phyloP scores from a whole-genome alignment of 2,329 filamentous ascomycete species.

The Trichoderma sp. region DNA sequence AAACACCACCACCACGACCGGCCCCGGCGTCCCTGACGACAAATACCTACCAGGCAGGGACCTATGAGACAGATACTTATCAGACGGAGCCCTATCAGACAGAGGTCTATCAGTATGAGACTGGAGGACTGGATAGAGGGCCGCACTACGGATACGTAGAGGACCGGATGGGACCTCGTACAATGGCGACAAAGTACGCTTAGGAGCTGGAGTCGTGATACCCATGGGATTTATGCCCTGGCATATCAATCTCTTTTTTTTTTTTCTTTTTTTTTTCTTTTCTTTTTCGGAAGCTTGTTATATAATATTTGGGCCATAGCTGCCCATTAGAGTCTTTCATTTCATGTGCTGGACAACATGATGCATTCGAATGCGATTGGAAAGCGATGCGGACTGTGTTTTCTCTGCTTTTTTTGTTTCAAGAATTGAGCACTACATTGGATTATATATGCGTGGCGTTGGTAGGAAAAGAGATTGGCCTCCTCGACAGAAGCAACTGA shows the following conservation, averaged over 20 bases:
- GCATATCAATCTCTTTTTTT: neutral
- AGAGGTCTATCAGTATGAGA: slow-evolving; percentile 9
- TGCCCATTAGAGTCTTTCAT: neutral
- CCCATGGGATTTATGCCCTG: neutral
- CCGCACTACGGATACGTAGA: slow-evolving; percentile 9
- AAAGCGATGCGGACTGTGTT: neutral
- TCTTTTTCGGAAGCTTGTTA: neutral
- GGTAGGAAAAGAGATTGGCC: neutral
- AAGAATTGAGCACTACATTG: neutral
- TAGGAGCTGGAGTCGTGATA: neutral
- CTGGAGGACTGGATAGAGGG: neutral
- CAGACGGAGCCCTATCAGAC: neutral
- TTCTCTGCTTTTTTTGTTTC: neutral
- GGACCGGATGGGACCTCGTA: neutral
- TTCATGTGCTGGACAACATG: slow-evolving; percentile 20
- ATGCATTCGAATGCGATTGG: neutral
- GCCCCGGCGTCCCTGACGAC: neutral
- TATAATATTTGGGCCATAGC: neutral
- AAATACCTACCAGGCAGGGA: neutral
- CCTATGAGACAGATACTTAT: neutral
- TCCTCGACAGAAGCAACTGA: neutral
- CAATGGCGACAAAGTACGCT: slow-evolving; percentile 7
- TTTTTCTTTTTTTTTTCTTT: neutral
- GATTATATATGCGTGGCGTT: slow-evolving; percentile 19
- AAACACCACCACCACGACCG: neutral